Conservation (phyloP, 164 flowering plant species). For the Macadamia integrifolia region DNA sequence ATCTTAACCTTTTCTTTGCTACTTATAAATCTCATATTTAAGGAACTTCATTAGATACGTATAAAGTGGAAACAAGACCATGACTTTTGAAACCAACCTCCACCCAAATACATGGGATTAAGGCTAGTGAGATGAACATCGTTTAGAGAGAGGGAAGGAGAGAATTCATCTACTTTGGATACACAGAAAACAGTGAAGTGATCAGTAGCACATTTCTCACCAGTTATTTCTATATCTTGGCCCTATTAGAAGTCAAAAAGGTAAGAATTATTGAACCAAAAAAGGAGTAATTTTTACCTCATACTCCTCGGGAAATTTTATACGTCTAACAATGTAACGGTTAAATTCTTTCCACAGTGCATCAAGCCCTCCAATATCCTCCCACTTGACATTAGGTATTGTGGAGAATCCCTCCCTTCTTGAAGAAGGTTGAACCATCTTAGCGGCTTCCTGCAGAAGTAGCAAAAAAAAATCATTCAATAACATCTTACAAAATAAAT, state of each 20-base stretch:
- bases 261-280: neutral
- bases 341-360: conserved; percentile 60
- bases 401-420: conserved; percentile 90
- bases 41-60: no score
- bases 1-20: no score
- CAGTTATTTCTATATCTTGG: neutral
- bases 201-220: no score
- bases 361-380: conserved; percentile 90
- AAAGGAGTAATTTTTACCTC: conserved; percentile 36
- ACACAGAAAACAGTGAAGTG: no score
- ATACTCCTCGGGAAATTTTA: conserved; percentile 60
- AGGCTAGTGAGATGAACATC: no score
- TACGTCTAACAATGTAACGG: conserved; percentile 54
- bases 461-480: neutral
- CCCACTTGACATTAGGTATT: conserved; percentile 88
- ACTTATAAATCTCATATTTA: no score
- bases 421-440: conserved; percentile 77
- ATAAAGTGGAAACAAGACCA: no score
- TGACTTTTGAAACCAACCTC: no score
- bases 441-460: conserved; percentile 63
- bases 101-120: no score
- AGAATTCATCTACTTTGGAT: no score
- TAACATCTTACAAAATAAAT: conserved; percentile 1
- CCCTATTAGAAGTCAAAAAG: neutral
- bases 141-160: no score